These are phyloP conservation scores for Diaporthe destruens DNA, from an alignment of 2,329 filamentous ascomycete species.

Conservation along the genomic window DNA sequence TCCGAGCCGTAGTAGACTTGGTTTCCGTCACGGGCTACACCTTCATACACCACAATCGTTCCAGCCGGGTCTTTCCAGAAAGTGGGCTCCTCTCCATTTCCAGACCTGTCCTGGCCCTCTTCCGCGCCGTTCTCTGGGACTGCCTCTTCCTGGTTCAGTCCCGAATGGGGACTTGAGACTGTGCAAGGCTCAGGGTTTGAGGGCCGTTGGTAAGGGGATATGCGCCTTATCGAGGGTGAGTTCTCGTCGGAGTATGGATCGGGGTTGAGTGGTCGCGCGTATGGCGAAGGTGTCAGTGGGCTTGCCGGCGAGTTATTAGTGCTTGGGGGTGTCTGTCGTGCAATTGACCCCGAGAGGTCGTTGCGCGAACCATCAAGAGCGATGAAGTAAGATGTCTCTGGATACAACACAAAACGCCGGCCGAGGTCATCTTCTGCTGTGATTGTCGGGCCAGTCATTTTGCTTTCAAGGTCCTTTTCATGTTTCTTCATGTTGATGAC, in stretches of 20 bases:
- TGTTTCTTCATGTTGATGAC: conserved; percentile 3
- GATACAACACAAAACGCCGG: conserved; percentile 17
- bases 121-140: neutral
- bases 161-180: neutral
- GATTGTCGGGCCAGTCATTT: neutral
- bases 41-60: conserved; percentile 34
- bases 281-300: neutral
- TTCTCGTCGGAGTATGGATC: conserved; percentile 20
- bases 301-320: neutral
- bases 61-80: conserved; percentile 33
- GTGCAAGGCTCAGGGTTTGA: neutral
- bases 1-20: conserved; percentile 32
- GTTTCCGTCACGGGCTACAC: conserved; percentile 26
- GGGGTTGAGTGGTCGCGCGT: conserved; percentile 8
- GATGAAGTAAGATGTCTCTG: conserved; percentile 19
- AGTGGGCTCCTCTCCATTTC: neutral
- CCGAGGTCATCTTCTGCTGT: conserved; percentile 16
- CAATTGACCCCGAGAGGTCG: neutral
- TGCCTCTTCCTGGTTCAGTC: neutral
- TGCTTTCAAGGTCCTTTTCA: neutral
- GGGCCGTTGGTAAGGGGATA: conserved; percentile 1
- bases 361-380: neutral
- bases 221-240: conserved; percentile 16
- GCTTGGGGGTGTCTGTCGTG: neutral
- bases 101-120: neutral